Conservation (phyloP, 306 rosid genomes). For the Prunus padus region DNA sequence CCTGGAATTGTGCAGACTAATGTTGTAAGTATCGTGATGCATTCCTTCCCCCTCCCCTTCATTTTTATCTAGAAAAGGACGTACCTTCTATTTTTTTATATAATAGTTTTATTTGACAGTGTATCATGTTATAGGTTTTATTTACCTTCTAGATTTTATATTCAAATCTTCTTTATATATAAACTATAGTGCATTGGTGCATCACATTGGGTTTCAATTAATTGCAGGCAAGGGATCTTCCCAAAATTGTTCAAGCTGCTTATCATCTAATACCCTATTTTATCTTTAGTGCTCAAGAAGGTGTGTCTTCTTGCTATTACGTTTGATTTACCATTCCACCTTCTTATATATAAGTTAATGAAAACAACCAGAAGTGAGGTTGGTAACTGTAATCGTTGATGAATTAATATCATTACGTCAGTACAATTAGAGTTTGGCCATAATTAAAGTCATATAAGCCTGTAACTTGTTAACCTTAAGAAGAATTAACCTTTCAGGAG, state of each 20-base stretch:
- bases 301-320: conserved; percentile 35
- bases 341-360: neutral
- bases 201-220: conserved; percentile 24
- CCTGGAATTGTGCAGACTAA: conserved; percentile 97
- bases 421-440: neutral
- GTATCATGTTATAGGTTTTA: neutral
- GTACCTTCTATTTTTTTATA: neutral
- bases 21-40: conserved; percentile 64
- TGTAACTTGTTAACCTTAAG: neutral
- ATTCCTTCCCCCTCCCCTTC: neutral
- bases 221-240: conserved; percentile 90
- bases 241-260: conserved; percentile 73
- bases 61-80: neutral
- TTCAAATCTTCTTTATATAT: neutral
- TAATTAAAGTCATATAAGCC: neutral
- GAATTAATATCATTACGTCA: neutral
- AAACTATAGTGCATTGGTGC: neutral
- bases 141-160: neutral
- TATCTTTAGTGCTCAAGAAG: conserved; percentile 92
- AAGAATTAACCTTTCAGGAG: neutral
- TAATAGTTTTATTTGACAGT: neutral
- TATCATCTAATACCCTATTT: conserved; percentile 89
- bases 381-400: neutral
- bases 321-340: conserved; percentile 1
- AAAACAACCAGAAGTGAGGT: neutral